Base-by-base conservation (phyloP, 495 filamentous ascomycete species). In the Beverwykella pulmonaria region DNA sequence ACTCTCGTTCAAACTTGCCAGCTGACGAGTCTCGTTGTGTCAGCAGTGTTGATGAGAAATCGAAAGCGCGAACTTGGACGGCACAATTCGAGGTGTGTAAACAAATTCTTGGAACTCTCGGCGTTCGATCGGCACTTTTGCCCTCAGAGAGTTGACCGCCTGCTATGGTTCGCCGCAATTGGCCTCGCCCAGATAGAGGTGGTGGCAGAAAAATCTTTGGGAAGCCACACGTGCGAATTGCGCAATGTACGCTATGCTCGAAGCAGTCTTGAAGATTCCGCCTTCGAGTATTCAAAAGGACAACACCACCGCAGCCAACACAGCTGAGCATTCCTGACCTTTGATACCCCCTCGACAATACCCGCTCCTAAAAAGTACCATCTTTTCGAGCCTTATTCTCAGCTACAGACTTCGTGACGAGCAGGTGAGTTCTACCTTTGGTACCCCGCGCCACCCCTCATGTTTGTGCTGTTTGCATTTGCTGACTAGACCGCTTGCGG, bases 391-490 rank as follows among this genome's bases (percentile, higher is more conserved):
- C 39, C 39, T 44, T n/a, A 9, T 2, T 3, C 15, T 12, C 39
- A 44, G 15, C 39, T 44, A 14, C 39, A 44, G 39, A 44, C 39
- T n/a, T 44, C 17, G 6, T 44, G 15, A 44, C 39, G 39, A 10
- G 39, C 39, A 44, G 17, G 39, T 44, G 48, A 52, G 26, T 52
- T 52, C 10, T 9, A 3, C n/a, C 3, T 8, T 25, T 4, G 10
- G 10, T 26, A 12, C 20, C 22, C 5, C 26, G 48, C 48, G 19
- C 23, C 17, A 63, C 61, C 61, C 67, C 61, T 58, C 67, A 27
- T 71, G 63, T 71, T 63, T 71, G 62, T n/a, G 10, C 8, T 59
- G 62, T 70, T 70, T 66, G 57, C 56, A n/a, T 39, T 30, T 56
- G 34, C 60, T 22, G 39, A 65, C 53, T 19, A 25, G 25, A 50